Conservation (phyloP, 2,329 filamentous ascomycete genomes). For the Iodosphaeria phyllophila region DNA sequence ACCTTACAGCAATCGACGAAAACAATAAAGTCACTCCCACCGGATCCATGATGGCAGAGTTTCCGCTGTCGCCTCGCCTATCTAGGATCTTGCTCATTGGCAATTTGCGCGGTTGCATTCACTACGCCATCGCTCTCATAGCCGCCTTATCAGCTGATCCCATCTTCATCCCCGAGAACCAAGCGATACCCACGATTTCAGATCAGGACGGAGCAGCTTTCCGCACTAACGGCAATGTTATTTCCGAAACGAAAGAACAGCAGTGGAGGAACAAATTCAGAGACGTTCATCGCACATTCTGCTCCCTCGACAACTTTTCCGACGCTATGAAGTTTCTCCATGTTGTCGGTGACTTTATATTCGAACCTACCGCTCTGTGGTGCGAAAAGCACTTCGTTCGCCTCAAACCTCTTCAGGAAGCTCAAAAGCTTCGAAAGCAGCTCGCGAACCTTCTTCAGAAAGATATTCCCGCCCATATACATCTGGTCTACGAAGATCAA, state of each 20-base stretch:
- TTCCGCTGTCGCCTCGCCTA: constrained; percentile 79
- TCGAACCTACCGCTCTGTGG: constrained; percentile 53
- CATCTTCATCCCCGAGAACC: constrained; percentile 67
- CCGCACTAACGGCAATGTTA: constrained; percentile 47
- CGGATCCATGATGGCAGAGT: constrained; percentile 68
- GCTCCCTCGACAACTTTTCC: constrained; percentile 61
- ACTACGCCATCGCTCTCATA: constrained; percentile 75
- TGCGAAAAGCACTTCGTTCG: constrained; percentile 73
- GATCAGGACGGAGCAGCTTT: constrained; percentile 20
- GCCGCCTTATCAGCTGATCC: constrained; percentile 78
- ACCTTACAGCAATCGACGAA: constrained; percentile 61
- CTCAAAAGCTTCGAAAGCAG: constrained; percentile 64
- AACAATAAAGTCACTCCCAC: constrained; percentile 60
- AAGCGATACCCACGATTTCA: constrained; percentile 43
- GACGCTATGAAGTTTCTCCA: constrained; percentile 86
- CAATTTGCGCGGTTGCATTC: constrained; percentile 62
- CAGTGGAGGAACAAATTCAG: constrained; percentile 43
- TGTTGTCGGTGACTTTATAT: constrained; percentile 72
- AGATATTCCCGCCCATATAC: constrained; percentile 50
- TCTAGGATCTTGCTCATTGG: constrained; percentile 84
- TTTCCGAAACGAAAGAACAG: constrained; percentile 52
- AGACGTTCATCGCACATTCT: constrained; percentile 59
- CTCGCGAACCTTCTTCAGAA: constrained; percentile 63
- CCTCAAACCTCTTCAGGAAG: constrained; percentile 73
- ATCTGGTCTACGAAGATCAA: constrained; percentile 33